Evolutionary conservation across 2,329 filamentous ascomycete species (phyloP).

Genomic region (Fusarium sp.): DNA sequence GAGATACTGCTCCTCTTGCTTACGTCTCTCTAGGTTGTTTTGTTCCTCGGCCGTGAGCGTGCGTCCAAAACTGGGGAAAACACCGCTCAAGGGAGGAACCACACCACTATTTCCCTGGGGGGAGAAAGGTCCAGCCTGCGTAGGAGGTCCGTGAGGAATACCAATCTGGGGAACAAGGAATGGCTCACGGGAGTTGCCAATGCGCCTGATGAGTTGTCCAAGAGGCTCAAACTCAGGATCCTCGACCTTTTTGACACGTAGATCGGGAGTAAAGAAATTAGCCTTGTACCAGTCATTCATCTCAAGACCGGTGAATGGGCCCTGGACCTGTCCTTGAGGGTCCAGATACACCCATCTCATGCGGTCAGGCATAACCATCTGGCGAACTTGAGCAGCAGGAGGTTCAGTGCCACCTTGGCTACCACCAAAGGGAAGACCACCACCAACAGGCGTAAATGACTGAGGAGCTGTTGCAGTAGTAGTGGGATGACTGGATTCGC

Average conservation of each 20-base stretch:
- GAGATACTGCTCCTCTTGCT: constrained; percentile 97
- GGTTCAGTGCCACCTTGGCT: constrained; percentile 61
- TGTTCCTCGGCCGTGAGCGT: constrained; percentile 98
- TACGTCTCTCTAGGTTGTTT: constrained; percentile 94
- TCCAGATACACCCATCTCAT: constrained; percentile 99
- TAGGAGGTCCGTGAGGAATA: constrained; percentile 86
- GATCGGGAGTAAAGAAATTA: constrained; percentile 94
- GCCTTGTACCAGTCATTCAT: constrained; percentile 99
- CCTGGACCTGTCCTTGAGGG: constrained; percentile 91
- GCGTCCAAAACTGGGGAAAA: constrained; percentile 96
- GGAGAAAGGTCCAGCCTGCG: constrained; percentile 65
- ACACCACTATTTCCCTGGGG: constrained; percentile 71
- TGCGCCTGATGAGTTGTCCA: constrained; percentile 93
- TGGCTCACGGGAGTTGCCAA: constrained; percentile 96
- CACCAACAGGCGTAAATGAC: constrained; percentile 56
- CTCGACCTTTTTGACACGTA: constrained; percentile 95
- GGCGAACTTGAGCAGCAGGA: constrained; percentile 80
- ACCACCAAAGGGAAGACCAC: constrained; percentile 56
- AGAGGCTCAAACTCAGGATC: constrained; percentile 95
- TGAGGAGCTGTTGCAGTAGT: constrained; percentile 54
- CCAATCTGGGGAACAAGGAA: constrained; percentile 98
- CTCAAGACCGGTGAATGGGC: constrained; percentile 94
- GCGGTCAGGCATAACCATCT: constrained; percentile 99
- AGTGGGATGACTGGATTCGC: constrained; percentile 56
- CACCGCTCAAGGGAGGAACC: constrained; percentile 90